These are phyloP conservation scores for Aegilops speltoides DNA, from an alignment of 176 grass and related monocot species.

Conservation along the genomic window DNA sequence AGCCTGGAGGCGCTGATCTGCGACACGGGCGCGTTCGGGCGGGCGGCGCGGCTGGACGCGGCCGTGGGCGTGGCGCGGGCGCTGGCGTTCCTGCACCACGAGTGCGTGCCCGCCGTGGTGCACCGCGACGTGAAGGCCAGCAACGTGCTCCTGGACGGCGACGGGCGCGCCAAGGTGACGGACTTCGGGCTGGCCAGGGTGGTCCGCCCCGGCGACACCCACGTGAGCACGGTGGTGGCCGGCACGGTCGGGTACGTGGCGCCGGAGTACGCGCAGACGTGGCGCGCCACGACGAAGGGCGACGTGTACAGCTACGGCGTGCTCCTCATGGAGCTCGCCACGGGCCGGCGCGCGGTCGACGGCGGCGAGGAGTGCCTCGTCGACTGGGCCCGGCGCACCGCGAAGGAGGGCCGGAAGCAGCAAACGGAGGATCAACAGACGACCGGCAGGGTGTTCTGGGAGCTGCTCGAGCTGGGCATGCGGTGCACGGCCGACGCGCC, in stretches of 20 bases:
- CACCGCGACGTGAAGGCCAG: conserved; percentile 97
- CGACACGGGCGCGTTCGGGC: conserved; percentile 41
- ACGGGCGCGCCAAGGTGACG: conserved; percentile 62
- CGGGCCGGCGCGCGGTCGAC: conserved; percentile 63
- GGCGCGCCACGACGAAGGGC: conserved; percentile 83
- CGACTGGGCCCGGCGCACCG: conserved; percentile 59
- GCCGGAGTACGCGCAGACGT: conserved; percentile 79
- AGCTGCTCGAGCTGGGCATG: conserved; percentile 55
- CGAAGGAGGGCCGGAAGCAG: conserved; percentile 23
- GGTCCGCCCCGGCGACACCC: conserved; percentile 66
- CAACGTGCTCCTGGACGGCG: conserved; percentile 73
- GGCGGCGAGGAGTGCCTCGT: conserved; percentile 76
- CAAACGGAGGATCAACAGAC: not conserved
- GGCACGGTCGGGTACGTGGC: conserved; percentile 99
- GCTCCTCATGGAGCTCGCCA: conserved; percentile 82
- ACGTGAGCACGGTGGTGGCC: conserved; percentile 91
- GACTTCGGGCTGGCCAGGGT: conserved; percentile 86
- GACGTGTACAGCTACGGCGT: conserved; percentile 97
- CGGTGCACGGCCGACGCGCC: conserved; percentile 63
- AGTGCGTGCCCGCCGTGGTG: conserved; percentile 81
- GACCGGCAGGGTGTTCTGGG: conserved; percentile 21
- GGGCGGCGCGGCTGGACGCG: conserved; percentile 42
- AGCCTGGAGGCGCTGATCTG: conserved; percentile 61
- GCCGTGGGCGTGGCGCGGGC: conserved; percentile 71
- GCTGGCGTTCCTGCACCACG: conserved; percentile 82